Evolutionary conservation across 108 stramenopile species (phyloP).

Genomic region (Fistulifera pelliculosa): DNA sequence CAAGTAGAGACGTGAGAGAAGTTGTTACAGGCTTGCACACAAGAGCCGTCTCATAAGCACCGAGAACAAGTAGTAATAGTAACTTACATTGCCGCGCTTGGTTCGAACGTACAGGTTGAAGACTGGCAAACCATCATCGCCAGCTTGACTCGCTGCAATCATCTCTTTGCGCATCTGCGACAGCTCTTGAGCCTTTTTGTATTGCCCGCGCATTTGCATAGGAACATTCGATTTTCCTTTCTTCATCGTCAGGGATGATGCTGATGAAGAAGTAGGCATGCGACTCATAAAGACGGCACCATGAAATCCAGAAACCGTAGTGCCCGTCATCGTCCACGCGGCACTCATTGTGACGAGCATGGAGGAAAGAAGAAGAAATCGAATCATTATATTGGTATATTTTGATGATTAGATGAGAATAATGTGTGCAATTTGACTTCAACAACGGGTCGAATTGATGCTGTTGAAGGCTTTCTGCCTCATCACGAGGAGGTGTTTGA

Average conservation of each 20-base stretch:
- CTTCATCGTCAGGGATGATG: constrained; percentile 47
- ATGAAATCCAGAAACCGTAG: constrained; percentile 10
- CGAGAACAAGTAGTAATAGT: neutral
- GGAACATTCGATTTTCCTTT: constrained; percentile 79
- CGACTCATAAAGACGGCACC: constrained; percentile 14
- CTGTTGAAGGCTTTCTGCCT: too few species aligned
- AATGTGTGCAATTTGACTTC: too few species aligned
- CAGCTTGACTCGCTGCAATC: constrained; percentile 47
- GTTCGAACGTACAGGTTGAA: constrained; percentile 80
- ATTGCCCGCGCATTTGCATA: constrained; percentile 63
- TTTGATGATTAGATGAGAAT: too few species aligned
- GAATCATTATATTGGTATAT: too few species aligned
- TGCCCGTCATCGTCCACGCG: constrained; percentile 4
- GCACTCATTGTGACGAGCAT: neutral
- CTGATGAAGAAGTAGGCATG: neutral
- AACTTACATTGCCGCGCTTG: constrained; percentile 62
- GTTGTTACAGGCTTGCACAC: too few species aligned
- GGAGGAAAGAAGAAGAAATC: too few species aligned
- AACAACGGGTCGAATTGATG: too few species aligned
- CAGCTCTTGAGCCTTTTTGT: constrained; percentile 62
- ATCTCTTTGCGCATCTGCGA: constrained; percentile 52
- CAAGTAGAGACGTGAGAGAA: too few species aligned
- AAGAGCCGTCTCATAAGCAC: too few species aligned
- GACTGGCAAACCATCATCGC: constrained; percentile 74
- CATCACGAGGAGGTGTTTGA: too few species aligned